Evolutionary conservation across 352 stramenopile genomes (phyloP), one percentile per base, ranked within the genome.

Genomic region (Globisporangium polare): DNA sequence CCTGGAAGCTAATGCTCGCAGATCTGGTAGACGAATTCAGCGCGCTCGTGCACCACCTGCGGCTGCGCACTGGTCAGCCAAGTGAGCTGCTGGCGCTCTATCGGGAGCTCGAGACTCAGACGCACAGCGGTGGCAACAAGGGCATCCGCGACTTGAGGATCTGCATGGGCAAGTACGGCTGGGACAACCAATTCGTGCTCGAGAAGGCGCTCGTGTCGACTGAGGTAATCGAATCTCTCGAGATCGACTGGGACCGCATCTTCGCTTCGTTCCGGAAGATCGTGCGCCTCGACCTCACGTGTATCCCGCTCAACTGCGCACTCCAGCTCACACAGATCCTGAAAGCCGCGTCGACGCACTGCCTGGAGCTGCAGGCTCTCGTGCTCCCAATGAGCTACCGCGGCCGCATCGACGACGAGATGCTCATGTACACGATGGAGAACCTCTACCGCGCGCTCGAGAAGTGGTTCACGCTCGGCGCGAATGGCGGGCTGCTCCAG

Each of bases 401-500:
- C 22, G 33, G 43, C 18, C 42, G 27, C 15, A n/a, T 37, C 35
- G 57, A 49, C 37, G 57, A 63, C 31, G 53, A 49, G 9, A 26
- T 58, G 53, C 57, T 47, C 10, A 13, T 5, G 7, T 37, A 27
- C 9, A 41, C 50, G 10, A 56, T 73, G 37, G 13, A 18, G 1
- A 45, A 39, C 3, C 26, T 74, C 8, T 68, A 71, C 37, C 18
- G 24, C 6, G 58, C 67, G 5, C 60, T 74, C 0, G 37, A 57
- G 33, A 43, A 31, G n/a, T 71, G 67, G 67, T 46, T 26, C 42
- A 41, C 39, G 2, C 39, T 45, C 12, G 60, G 50, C 17, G 4
- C 52, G 6, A 62, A 55, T 10, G 26, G 27, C 13, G 67, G 67
- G 0, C 64, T 74, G 5, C 20, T 53, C 3, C 67, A 74, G 60